Percentiles rank a stretch among this genome's conserved stretches.
Evolutionary conservation across 345 rosid species (phyloP).

Genomic region (Brassica incana): DNA sequence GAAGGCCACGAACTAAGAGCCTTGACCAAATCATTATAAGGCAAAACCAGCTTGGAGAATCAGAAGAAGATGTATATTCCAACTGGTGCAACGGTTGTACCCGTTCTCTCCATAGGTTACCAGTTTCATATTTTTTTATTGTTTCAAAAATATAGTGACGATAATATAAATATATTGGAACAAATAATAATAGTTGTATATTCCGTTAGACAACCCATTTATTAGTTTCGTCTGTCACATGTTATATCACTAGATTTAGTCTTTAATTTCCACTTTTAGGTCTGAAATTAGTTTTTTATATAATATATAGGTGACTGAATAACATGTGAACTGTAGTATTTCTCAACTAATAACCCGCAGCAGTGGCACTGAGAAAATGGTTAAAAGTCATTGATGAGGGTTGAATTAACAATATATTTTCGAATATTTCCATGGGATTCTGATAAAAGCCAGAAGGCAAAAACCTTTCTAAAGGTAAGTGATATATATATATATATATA

Average conservation of each 20-base stretch:
- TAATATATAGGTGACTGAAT: neutral
- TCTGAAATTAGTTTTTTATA: neutral
- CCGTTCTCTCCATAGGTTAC: slow-evolving; percentile 11
- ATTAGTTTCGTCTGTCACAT: neutral
- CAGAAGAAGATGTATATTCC: slow-evolving; percentile 22
- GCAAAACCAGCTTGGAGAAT: slow-evolving; percentile 16
- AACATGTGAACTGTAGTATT: neutral
- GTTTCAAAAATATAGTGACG: neutral
- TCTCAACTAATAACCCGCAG: neutral
- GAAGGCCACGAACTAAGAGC: slow-evolving; percentile 35
- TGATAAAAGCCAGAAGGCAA: neutral
- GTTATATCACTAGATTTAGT: neutral
- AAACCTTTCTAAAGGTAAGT: neutral
- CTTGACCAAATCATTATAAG: slow-evolving; percentile 24
- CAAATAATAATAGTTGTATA: neutral
- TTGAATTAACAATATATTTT: neutral
- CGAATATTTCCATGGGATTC: neutral
- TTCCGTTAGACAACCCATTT: slow-evolving; percentile 19
- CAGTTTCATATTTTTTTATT: neutral
- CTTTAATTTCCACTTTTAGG: neutral
- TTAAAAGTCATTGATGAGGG: neutral
- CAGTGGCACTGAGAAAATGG: neutral
- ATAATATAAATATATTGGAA: neutral
- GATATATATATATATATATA: neutral
- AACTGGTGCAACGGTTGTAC: slow-evolving; percentile 29